Evolutionary conservation across 306 rosid genomes (phyloP).

Genomic region (Rosa lucieae): DNA sequence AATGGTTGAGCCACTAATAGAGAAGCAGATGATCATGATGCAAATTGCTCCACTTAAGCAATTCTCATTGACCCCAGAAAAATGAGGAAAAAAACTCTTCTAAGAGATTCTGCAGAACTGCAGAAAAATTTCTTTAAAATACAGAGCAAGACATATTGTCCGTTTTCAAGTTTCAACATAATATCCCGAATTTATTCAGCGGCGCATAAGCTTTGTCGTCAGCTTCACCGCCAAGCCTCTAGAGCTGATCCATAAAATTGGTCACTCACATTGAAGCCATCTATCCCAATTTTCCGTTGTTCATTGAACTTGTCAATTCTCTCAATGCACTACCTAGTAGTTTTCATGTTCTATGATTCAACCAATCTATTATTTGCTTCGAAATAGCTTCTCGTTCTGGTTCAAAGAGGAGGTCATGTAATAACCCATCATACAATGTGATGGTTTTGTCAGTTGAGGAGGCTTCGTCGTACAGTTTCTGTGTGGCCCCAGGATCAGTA

Average conservation of each 20-base stretch:
- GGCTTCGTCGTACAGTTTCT: slow-evolving; percentile 64
- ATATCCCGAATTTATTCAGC: slow-evolving; percentile 4
- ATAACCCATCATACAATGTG: slow-evolving; percentile 61
- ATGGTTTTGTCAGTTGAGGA: slow-evolving; percentile 74
- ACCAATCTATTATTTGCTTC: slow-evolving; percentile 66
- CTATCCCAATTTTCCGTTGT: not conserved
- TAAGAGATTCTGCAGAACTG: not conserved
- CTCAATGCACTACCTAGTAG: slow-evolving; percentile 17
- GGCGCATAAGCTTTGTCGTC: not conserved
- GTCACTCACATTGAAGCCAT: not conserved
- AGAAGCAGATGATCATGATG: not conserved
- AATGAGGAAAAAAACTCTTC: not conserved
- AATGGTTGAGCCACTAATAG: not conserved
- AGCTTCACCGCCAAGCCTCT: slow-evolving; percentile 6
- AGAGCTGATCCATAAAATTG: not conserved
- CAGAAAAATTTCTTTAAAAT: not conserved
- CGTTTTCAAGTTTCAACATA: slow-evolving; percentile 10
- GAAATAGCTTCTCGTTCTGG: slow-evolving; percentile 64
- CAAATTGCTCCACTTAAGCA: not conserved
- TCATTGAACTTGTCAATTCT: not conserved
- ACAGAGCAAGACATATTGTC: not conserved
- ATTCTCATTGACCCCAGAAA: not conserved
- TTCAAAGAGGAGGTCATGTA: slow-evolving; percentile 88
- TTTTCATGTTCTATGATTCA: slow-evolving; percentile 51
- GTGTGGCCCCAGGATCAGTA: slow-evolving; percentile 76